Evolutionary conservation across 805 yeast species (phyloP), one percentile per base, ranked within the genome.

Genomic region (Metahyphopichia silvanorum): DNA sequence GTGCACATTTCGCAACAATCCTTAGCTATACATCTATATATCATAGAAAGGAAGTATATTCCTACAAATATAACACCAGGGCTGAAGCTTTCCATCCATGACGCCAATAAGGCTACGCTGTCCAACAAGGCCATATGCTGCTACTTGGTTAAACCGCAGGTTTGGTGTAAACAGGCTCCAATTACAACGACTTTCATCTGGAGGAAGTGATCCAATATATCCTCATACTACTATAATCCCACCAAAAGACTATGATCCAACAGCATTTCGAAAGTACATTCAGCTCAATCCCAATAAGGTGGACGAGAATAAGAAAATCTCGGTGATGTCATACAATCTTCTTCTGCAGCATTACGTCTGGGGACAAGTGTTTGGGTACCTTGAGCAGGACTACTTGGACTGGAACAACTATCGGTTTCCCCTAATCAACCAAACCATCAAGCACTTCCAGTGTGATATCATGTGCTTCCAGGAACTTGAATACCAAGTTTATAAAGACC

Each of bases 401-500:
- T 76, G 82, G 83, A 18, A 37, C n/a, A 52, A 51, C 5, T 68
- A 69, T 40, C 43, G 83, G 38, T 67, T 75, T 33, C 60, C 60
- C 0, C 37, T 53, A 7, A 42, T 54, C 21, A 51, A 51, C 31
- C 35, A 45, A 26, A 53, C 52, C 4, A 42, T 54, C 4, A 38
- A 47, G 5, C 56, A 75, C 32, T 42, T 78, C 22, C 63, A 69
- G 34, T 57, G 76, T 14, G 84, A 77, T 44, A 69, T 79, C 6
- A 73, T 79, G 79, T 79, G 84, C 46, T 59, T 74, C 37, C 79
- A 74, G 41, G 79, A 74, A 52, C 53, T 74, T 62, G 77, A 75
- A 14, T 46, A 55, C 15, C 49, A 49, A 13, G 63, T 66, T n/a
- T 74, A 66, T 39, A 29, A 55, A 8, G 40, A 47, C 5, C 57